Evolutionary conservation across 106 monocot genomes (phyloP), one percentile per base, ranked within the genome.

Genomic region (Narthecium ossifragum): DNA sequence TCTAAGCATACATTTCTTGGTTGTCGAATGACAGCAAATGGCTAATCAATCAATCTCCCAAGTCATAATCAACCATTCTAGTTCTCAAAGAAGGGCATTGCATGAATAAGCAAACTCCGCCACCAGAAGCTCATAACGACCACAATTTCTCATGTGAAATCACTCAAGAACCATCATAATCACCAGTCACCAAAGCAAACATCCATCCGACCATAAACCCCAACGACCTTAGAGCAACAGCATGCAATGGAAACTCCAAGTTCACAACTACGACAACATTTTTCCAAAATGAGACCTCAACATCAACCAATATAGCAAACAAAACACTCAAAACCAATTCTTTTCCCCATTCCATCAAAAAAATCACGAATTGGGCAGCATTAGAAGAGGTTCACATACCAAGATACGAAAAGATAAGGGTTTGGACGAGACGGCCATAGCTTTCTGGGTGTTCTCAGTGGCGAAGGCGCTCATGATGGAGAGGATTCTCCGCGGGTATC

Each of bases 361-460:
- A 43, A 60, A 33, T 4, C 32, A 33, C n/a, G 32, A 32, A 32
- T 38, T 39, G 21, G 8, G 10, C 38, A 62, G 2, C 13, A 17
- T 28, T 5, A 22, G 8, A 30, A 29, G 14, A 46, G 27, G 6
- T 17, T 2, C 20, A 13, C 31, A 26, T 21, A 63, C 63, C 63
- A 63, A 33, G 48, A 63, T 48, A 20, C 49, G 63, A 13, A 63
- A 63, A 1, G 63, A 63, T 18, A 47, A 7, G 46, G 2, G 10
- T 31, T 30, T 10, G 30, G 63, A 31, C 18, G 18, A 28, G 26
- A 46, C 1, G 17, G 37, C 28, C 27, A 33, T n/a, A 28, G 60
- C 40, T 60, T 60, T 60, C 14, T 43, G 33, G 43, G 18, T 2
- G 26, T 26, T 29, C 39, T 60, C 60, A 12, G 60, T 46, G 6